phyloP scores from a whole-genome alignment of 805 yeast species.

The Geotrichum ghanense region DNA sequence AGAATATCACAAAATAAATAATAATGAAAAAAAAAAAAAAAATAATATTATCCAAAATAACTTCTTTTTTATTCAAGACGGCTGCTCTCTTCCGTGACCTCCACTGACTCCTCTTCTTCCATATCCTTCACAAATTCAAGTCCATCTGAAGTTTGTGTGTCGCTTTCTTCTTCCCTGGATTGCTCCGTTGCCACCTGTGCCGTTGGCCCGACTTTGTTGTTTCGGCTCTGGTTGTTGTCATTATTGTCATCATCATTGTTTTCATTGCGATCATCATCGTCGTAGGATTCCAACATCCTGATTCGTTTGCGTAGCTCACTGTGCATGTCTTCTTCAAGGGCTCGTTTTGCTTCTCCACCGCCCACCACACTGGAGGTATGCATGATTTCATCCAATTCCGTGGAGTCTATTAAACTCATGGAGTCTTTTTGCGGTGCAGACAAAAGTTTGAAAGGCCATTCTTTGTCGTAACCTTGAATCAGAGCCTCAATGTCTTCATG shows the following conservation, averaged over 20 bases:
- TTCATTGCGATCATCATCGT: background rate
- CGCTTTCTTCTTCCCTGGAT: too few species aligned
- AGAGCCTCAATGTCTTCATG: background rate
- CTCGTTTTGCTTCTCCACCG: background rate
- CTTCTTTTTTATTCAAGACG: too few species aligned
- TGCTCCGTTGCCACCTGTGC: too few species aligned
- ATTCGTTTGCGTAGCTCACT: slow-evolving; percentile 16
- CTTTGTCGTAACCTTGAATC: background rate
- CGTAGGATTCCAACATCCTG: slow-evolving; percentile 11
- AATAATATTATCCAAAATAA: too few species aligned
- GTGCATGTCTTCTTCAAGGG: background rate
- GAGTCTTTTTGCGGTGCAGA: background rate
- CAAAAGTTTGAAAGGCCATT: background rate
- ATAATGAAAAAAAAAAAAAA: too few species aligned
- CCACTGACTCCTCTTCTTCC: too few species aligned
- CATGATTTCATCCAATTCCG: slow-evolving; percentile 12
- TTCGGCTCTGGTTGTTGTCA: too few species aligned
- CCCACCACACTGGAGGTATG: background rate
- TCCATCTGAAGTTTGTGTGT: too few species aligned
- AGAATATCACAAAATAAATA: too few species aligned
- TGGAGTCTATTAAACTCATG: slow-evolving; percentile 9
- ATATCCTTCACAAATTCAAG: too few species aligned
- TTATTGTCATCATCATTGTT: background rate
- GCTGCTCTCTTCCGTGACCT: too few species aligned
- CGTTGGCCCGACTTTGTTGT: too few species aligned